Evolutionary conservation across 331 rosid genomes (phyloP), one percentile per base, ranked within the genome.

Genomic region (Acacia concinna): DNA sequence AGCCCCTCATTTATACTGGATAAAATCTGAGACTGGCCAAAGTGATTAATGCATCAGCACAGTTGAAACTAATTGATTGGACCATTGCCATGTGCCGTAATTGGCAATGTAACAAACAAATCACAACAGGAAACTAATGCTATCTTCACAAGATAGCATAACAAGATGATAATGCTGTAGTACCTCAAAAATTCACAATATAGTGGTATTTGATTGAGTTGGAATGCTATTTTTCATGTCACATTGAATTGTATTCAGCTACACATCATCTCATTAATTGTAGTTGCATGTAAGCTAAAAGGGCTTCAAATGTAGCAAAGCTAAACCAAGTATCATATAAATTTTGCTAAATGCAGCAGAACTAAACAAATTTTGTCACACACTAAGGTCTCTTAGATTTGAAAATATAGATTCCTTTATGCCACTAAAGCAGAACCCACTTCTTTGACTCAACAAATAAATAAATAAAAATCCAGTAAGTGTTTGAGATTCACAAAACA

Each of bases 321-420:
- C 21, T n/a, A 73, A 8, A 79, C 65, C 43, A 46, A 59, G 64
- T 73, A 21, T 43, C 64, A 62, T 60, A 43, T 18, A 62, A 71
- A 56, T 43, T 68, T 60, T 11, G 37, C 64, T 41, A 21, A 79
- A 79, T 34, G 25, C 71, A 43, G 78, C 41, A 60, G 64, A 44
- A 60, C 51, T 20, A 76, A 32, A 37, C 80, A 21, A 21, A 78
- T 71, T 62, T 65, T 56, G 51, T 73, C 56, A 63, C 20, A 57
- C 31, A 56, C 41, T 62, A 74, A 67, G 35, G 30, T 57, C 77
- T 43, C 14, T 74, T 74, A 43, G 65, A 79, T 75, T 62, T 18
- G 51, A 64, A 78, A 75, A 17, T 73, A 47, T 34, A 78, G 28
- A 60, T 20, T n/a, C 44, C 59, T 37, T 23, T 32, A 38, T 10